Evolutionary conservation across 2,329 filamentous ascomycete genomes (phyloP), one percentile per base, ranked within the genome.

Genomic region (Fusarium avenaceum): DNA sequence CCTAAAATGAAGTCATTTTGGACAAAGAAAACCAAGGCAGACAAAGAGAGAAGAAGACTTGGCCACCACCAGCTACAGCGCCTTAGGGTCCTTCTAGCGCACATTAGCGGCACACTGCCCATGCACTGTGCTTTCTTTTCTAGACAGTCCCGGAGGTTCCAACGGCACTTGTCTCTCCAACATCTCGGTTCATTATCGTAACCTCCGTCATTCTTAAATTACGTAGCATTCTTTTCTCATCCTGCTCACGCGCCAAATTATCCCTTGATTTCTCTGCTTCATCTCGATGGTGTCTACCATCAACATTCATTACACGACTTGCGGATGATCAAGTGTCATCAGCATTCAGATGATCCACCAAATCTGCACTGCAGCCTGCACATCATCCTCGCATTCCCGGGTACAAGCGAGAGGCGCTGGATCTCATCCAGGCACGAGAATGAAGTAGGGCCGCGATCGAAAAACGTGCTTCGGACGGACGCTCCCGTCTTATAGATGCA

Each of bases 141-240:
- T 55, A 66, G 60, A 60, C 61, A 20, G 69, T 63, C 50, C 70
- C 71, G 69, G 58, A 53, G 11, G 51, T 39, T 14, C 51, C 44
- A 57, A 67, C 67, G 67, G 71, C 71, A 73, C 48, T 73, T 65
- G 64, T 72, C 65, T 70, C 61, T 70, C 64, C 57, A 73, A 62
- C 46, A 71, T 69, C 55, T 73, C 71, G 63, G 69, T 63, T 73
- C 56, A 56, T 57, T 45, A 44, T 67, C 56, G 59, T 43, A 47
- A 46, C 50, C 68, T 64, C 44, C 49, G 35, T 62, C 69, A 54
- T 60, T 43, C 48, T 60, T 61, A 61, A 66, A 65, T 46, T 65
- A 65, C 46, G 60, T 63, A 67, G 52, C 67, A 70, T 65, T 72
- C 64, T 69, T 71, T 63, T 58, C 26, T 54, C 47, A 32, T 46